Evolutionary conservation across 1,284 basidiomycete species (phyloP).

Genomic region (Ganoderma meredithae): DNA sequence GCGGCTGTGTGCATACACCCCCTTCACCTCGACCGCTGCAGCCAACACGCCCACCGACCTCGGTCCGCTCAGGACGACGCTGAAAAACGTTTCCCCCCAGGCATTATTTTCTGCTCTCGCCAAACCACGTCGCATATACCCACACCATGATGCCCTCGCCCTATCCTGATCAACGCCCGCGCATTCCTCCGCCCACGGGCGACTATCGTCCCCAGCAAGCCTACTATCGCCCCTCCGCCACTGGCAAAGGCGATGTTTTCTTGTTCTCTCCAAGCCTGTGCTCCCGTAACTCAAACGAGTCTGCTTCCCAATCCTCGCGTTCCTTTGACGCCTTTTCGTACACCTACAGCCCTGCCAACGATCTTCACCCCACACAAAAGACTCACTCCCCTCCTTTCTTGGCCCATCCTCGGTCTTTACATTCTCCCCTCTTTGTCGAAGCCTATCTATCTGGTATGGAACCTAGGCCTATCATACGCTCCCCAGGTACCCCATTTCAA

Average conservation of each 20-base stretch:
- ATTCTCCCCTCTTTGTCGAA: constrained; percentile 25
- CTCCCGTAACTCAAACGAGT: constrained; percentile 27
- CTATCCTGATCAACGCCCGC: constrained; percentile 6
- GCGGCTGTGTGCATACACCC: background rate
- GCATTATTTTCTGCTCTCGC: background rate
- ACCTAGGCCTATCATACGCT: constrained; percentile 24
- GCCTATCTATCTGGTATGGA: constrained; percentile 16
- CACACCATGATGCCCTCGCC: constrained; percentile 15
- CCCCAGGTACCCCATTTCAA: constrained; percentile 35
- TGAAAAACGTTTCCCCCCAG: background rate
- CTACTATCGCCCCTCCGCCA: constrained; percentile 20
- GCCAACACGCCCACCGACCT: background rate
- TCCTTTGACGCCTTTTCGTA: constrained; percentile 31
- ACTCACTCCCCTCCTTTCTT: constrained; percentile 15
- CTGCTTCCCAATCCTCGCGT: constrained; percentile 22
- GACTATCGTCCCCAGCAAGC: constrained; percentile 13
- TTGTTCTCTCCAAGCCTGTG: constrained; percentile 30
- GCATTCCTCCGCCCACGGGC: background rate
- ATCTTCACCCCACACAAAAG: background rate
- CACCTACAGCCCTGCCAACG: constrained; percentile 27
- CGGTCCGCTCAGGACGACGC: background rate
- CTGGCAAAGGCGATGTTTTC: constrained; percentile 24
- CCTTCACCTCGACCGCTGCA: background rate
- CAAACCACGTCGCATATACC: constrained; percentile 18
- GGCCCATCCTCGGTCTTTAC: constrained; percentile 10